Conservation (phyloP, 2,329 filamentous ascomycete species). For the Neofusicoccum sp. region DNA sequence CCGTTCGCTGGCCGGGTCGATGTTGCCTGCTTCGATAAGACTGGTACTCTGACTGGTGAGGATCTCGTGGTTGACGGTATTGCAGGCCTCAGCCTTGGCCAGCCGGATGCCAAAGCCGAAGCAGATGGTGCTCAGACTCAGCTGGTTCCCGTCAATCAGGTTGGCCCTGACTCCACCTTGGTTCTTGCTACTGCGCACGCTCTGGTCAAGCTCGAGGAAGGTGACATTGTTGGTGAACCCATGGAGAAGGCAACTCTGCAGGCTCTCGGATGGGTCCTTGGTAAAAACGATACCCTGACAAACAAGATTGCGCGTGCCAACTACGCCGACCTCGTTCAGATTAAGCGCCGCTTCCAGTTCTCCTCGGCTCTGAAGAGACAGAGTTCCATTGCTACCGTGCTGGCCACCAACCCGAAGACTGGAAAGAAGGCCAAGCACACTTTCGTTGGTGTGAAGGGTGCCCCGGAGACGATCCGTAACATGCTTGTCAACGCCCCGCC, state of each 20-base stretch:
- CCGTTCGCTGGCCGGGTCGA: slow-evolving; percentile 95
- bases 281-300: slow-evolving; percentile 80
- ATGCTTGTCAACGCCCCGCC: slow-evolving; percentile 83
- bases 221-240: slow-evolving; percentile 94
- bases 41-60: slow-evolving; percentile 92
- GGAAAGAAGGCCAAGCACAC: slow-evolving; percentile 80
- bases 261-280: slow-evolving; percentile 91
- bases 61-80: slow-evolving; percentile 97
- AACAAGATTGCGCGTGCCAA: slow-evolving; percentile 60
- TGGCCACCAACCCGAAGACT: slow-evolving; percentile 69
- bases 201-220: slow-evolving; percentile 93
- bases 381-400: slow-evolving; percentile 86
- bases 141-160: slow-evolving; percentile 70
- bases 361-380: slow-evolving; percentile 95
- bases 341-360: slow-evolving; percentile 97
- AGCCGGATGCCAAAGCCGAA: slow-evolving; percentile 67
- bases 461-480: slow-evolving; percentile 93
- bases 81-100: slow-evolving; percentile 78
- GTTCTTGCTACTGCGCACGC: slow-evolving; percentile 95
- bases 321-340: slow-evolving; percentile 76
- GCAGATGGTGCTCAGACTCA: slow-evolving; percentile 81
- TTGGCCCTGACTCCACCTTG: slow-evolving; percentile 80
- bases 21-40: slow-evolving; percentile 98
- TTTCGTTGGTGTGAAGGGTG: slow-evolving; percentile 94
- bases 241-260: slow-evolving; percentile 97